phyloP scores from a whole-genome alignment of 345 rosid genomes.

The Populus simonii region DNA sequence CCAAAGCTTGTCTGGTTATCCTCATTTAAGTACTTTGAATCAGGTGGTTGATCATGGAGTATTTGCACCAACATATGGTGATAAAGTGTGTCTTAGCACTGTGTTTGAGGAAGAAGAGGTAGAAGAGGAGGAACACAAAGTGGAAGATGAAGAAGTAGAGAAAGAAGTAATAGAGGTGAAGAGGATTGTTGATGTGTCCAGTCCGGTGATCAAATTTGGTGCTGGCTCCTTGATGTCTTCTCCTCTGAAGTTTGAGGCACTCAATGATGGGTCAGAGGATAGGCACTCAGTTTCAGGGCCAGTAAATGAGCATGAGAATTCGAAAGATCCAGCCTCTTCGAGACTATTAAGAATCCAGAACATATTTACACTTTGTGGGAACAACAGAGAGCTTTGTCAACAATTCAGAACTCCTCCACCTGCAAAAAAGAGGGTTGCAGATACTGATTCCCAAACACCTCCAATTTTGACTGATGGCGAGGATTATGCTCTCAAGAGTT shows the following conservation, averaged over 20 bases:
- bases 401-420: constrained; percentile 42
- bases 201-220: constrained; percentile 8
- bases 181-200: constrained; percentile 23
- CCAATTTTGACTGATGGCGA: not conserved
- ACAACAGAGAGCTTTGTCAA: constrained; percentile 81
- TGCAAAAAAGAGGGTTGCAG: constrained; percentile 22
- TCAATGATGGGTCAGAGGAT: not conserved
- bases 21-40: constrained; percentile 24
- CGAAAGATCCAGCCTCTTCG: constrained; percentile 50
- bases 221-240: constrained; percentile 19
- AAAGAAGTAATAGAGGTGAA: constrained; percentile 78
- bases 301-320: constrained; percentile 12
- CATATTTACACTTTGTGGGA: constrained; percentile 92
- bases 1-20: constrained; percentile 28
- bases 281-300: not conserved
- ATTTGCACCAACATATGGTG: constrained; percentile 44
- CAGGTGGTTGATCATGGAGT: constrained; percentile 35
- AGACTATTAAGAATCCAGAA: constrained; percentile 71
- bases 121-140: constrained; percentile 37
- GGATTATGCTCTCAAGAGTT: constrained; percentile 8
- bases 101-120: constrained; percentile 88
- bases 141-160: constrained; percentile 68
- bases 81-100: constrained; percentile 66
- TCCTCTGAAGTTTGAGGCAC: constrained; percentile 27
- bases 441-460: constrained; percentile 18